These are phyloP conservation scores for Phaseolus coccineus DNA, from an alignment of 331 rosid genomes.

Conservation along the genomic window DNA sequence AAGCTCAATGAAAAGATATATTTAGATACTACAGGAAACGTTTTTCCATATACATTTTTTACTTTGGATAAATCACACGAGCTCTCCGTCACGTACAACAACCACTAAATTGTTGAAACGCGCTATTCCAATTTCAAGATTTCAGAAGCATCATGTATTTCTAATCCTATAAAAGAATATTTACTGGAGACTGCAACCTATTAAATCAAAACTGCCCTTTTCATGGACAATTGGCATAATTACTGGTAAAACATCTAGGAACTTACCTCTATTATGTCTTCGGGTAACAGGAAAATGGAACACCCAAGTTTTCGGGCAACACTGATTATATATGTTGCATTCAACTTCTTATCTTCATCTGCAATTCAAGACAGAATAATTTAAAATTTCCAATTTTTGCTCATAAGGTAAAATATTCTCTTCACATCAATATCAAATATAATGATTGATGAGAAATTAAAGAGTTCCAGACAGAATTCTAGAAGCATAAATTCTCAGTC, in stretches of 20 bases:
- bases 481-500: slow-evolving; percentile 27
- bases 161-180: background rate
- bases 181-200: background rate
- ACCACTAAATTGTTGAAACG: slow-evolving; percentile 14
- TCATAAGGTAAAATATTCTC: slow-evolving; percentile 14
- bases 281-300: slow-evolving; percentile 95
- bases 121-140: background rate
- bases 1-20: slow-evolving; percentile 2
- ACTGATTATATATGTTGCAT: slow-evolving; percentile 96
- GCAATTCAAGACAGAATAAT: slow-evolving; percentile 49
- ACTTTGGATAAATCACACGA: slow-evolving; percentile 3
- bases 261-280: slow-evolving; percentile 90
- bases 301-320: slow-evolving; percentile 99
- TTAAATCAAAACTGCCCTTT: background rate
- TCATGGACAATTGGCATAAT: slow-evolving; percentile 23
- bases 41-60: background rate
- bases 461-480: slow-evolving; percentile 30
- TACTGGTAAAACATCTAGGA: background rate
- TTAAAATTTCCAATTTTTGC: slow-evolving; percentile 34
- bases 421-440: slow-evolving; percentile 34
- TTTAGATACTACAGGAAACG: background rate
- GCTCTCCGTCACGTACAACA: slow-evolving; percentile 16
- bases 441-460: slow-evolving; percentile 18
- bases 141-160: slow-evolving; percentile 6
- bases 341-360: slow-evolving; percentile 95